A percentile compares a stretch with the other conserved stretches of the same genome.
Evolutionary conservation across 2,329 filamentous ascomycete genomes (phyloP).

Genomic region (Talaromyces sp.): DNA sequence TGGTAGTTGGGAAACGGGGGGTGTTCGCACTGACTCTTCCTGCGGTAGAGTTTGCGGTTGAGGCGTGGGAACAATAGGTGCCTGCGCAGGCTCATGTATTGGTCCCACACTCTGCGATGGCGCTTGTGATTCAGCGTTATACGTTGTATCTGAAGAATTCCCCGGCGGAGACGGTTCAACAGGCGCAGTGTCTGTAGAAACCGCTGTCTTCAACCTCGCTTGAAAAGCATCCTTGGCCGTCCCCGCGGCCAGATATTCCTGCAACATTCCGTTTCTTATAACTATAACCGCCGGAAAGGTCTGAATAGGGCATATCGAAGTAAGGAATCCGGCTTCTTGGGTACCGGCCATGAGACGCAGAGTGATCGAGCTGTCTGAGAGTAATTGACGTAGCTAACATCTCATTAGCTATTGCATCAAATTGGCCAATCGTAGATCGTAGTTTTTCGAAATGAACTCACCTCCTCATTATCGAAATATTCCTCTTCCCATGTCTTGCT

Average conservation of each 20-base stretch:
- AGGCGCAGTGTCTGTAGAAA: constrained; percentile 30
- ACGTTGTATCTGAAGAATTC: constrained; percentile 1
- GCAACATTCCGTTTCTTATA: constrained; percentile 73
- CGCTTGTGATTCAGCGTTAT: neutral
- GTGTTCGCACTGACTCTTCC: neutral
- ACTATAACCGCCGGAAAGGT: constrained; percentile 75
- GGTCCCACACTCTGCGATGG: neutral
- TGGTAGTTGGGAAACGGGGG: neutral
- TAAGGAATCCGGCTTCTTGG: constrained; percentile 75
- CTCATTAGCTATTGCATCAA: constrained; percentile 18
- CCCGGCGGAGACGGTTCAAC: neutral
- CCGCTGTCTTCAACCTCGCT: constrained; percentile 48
- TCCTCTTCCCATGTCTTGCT: constrained; percentile 71
- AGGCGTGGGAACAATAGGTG: neutral
- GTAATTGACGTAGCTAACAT: constrained; percentile 52
- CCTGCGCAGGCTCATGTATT: neutral
- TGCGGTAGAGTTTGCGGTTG: neutral
- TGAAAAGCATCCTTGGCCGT: constrained; percentile 65
- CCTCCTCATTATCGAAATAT: constrained; percentile 53
- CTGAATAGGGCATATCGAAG: constrained; percentile 77
- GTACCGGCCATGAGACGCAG: constrained; percentile 70
- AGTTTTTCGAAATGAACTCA: neutral
- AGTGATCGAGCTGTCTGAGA: constrained; percentile 63
- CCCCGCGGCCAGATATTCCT: constrained; percentile 69
- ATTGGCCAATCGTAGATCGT: neutral